Conservation (phyloP, 2,329 filamentous ascomycete genomes). For the Fusarium irregulare region DNA sequence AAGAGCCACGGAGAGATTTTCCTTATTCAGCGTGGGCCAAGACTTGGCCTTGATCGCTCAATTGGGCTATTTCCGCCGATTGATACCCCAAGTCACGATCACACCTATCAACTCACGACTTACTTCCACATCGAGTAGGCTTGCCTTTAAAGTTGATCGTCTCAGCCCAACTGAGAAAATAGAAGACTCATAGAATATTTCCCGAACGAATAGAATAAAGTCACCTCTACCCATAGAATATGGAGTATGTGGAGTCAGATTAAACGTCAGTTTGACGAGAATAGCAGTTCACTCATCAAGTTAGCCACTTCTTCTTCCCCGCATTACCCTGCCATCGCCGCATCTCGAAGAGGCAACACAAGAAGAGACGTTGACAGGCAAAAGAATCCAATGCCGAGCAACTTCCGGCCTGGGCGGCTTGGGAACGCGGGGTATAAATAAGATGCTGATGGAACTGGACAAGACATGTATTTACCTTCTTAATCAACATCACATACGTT, state of each 20-base stretch:
- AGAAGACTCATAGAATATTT: background rate
- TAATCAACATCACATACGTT: background rate
- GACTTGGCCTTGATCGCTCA: background rate
- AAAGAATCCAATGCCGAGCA: constrained; percentile 20
- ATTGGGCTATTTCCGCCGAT: constrained; percentile 3
- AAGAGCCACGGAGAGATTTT: background rate
- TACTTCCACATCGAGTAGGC: background rate
- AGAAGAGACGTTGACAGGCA: constrained; percentile 6
- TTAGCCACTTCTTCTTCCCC: constrained; percentile 21
- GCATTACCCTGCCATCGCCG: constrained; percentile 22
- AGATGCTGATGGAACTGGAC: background rate
- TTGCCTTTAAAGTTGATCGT: background rate
- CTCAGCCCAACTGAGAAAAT: too few species aligned
- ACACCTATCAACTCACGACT: background rate
- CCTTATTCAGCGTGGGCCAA: background rate
- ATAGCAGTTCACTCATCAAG: background rate
- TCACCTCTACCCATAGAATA: background rate
- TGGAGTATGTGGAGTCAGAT: background rate
- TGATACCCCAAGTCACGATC: background rate
- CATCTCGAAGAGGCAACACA: constrained; percentile 26
- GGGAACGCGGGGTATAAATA: constrained; percentile 30
- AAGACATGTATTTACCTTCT: background rate
- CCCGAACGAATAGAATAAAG: background rate
- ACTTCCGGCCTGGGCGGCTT: constrained; percentile 11
- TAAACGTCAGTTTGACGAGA: constrained; percentile 6